A percentile compares a stretch with the other conserved stretches of the same genome.
Evolutionary conservation across 257 asterid genomes (phyloP).

Genomic region (Knoxia roxburghii): DNA sequence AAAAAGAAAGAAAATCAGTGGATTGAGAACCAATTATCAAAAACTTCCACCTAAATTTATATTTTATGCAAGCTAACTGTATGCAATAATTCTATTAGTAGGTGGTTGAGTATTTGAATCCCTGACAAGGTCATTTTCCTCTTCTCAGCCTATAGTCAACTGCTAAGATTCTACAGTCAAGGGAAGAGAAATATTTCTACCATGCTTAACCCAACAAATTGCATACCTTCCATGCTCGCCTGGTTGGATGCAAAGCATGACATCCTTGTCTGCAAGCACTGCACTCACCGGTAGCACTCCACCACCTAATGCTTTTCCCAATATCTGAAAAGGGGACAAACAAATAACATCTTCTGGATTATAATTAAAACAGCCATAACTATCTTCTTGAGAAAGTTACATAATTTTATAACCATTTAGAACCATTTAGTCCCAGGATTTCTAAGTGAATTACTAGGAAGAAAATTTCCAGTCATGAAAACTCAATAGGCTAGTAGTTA

Average conservation of each 20-base stretch:
- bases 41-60: background rate
- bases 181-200: background rate
- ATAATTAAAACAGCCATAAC: background rate
- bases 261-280: constrained; percentile 87
- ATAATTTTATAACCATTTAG: background rate
- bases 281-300: constrained; percentile 96
- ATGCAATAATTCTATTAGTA: background rate
- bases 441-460: background rate
- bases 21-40: background rate
- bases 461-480: background rate
- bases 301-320: constrained; percentile 98
- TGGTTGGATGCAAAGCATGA: constrained; percentile 95
- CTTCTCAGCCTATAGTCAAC: background rate
- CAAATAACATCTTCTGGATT: constrained; percentile 4
- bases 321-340: constrained; percentile 46
- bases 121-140: background rate
- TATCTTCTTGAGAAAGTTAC: background rate
- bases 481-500: background rate
- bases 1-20: background rate
- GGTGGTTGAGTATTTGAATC: background rate
- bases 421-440: background rate
- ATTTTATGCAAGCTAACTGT: background rate
- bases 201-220: background rate
- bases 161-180: background rate
- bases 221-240: constrained; percentile 98